Evolutionary conservation across 768 basidiomycete genomes (phyloP), one percentile per base, ranked within the genome.

Genomic region (Harrya chromipes): DNA sequence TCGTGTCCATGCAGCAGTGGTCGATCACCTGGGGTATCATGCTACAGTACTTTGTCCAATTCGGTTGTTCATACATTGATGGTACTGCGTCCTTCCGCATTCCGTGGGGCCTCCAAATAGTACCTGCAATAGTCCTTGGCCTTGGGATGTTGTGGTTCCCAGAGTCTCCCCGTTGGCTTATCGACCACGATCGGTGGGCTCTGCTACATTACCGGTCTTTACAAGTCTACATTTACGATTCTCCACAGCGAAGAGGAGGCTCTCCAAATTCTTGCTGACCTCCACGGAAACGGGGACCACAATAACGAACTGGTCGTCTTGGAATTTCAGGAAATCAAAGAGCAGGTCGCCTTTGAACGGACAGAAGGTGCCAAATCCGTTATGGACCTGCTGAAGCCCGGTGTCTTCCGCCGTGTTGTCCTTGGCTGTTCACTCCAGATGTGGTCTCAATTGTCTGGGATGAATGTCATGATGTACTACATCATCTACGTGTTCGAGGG

Each of bases 1-100:
- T 88, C 52, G 85, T 89, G 26, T 83, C 87, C 4, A 71, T 87
- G 50, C 86, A 90, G 62, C 87, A 90, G 74, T 88, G 85, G 80
- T 79, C 84, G 3, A 87, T 86, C 60, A 86, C 85, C 0, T 87
- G 87, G 84, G 85, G 85, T 68, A 87, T 87, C 61, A 71, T 85
- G 55, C 66, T 89, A 38, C 86, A 87, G 54, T 83, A 88, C 70
- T 87, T 87, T 64, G 76, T 87, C 54, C 80, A 86, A 56, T 86
- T 87, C 52, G 85, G 85, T 9, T 85, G 82, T 63, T 87, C 84
- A 1, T 68, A 69, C 63, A 84, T 88, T 63, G 67, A 82, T 17
- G 83, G 85, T 27, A 73, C 64, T 12, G 84, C 85, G 0, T 86
- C 85, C 0, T 90, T 88, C 78, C 82, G 87, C 21, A 84, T 90